A percentile compares a stretch with the other conserved stretches of the same genome.
phyloP scores from a whole-genome alignment of 73 alveolate species.

The Breviolum minutum region DNA sequence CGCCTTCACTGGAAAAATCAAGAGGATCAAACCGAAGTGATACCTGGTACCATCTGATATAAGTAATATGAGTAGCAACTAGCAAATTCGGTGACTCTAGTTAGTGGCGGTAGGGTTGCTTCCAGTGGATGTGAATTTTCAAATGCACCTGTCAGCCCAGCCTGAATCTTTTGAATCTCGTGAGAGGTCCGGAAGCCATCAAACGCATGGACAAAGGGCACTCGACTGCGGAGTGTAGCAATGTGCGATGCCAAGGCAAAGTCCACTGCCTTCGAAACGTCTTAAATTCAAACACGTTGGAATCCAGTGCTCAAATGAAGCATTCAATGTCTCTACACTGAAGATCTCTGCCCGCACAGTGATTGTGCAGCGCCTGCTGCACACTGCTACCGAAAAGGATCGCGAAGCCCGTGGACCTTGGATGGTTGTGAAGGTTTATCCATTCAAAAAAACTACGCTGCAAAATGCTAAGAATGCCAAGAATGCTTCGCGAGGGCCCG shows the following conservation, averaged over 20 bases:
- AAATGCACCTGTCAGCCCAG: background rate
- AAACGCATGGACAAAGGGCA: constrained; percentile 91
- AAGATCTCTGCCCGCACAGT: too few relatives aligned
- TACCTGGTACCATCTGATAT: too few relatives aligned
- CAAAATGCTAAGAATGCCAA: too few relatives aligned
- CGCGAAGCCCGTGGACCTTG: constrained; percentile 80
- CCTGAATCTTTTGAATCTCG: constrained; percentile 92
- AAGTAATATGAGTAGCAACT: too few relatives aligned
- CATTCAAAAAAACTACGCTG: too few relatives aligned
- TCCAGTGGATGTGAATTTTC: background rate
- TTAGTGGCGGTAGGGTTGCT: too few relatives aligned
- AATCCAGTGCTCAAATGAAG: background rate
- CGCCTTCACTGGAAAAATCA: constrained; percentile 20
- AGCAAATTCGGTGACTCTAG: too few relatives aligned
- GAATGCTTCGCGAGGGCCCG: too few relatives aligned
- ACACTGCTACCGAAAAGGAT: constrained; percentile 87
- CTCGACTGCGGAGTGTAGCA: constrained; percentile 84
- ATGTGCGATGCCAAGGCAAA: constrained; percentile 85
- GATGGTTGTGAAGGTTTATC: background rate
- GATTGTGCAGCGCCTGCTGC: constrained; percentile 56
- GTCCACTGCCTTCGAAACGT: constrained; percentile 47
- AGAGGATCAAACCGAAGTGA: background rate
- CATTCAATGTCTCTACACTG: too few relatives aligned
- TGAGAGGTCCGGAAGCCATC: constrained; percentile 95
- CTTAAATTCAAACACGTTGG: background rate